Base-by-base conservation (phyloP, 345 rosid genomes). In the Populus deltoides region DNA sequence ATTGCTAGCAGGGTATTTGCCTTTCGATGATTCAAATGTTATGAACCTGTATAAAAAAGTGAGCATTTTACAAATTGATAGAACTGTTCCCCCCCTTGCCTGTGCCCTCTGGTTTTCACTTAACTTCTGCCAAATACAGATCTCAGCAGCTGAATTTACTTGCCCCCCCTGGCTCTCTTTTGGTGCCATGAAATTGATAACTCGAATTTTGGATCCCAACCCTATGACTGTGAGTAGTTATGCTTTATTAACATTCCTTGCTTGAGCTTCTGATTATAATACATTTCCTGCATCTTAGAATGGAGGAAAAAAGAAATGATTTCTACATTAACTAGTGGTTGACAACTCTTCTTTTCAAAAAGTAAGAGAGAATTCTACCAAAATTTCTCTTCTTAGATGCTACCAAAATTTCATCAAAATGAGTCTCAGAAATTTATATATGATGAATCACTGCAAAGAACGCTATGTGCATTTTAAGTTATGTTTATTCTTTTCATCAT, bases 1-100 rank as follows among this genome's bases (percentile, higher is more conserved):
- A 47, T 81, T 96, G 88, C 95, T 96, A 77, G 98, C 98, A 74
- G 98, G 99, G 79, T 93, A 96, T 89, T 96, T 96, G 89, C 99
- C 99, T 88, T 96, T 96, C 20, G 99, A 96, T 84, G 99, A 96
- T 88, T 79, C 97, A 87, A 96, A 91, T 96, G 89, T 96, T 66
- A 87, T 93, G 87, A 92, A 86, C 90, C 97, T 96, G 71, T 96
- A 96, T 82, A 93, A 90, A 74, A 96, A 91, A 86, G 99, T 96
- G 90, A 90, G 98, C 87, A 81, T 85, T 82, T 84, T 24, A 59
- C 59, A 66, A 74, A 68, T 66, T 47, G 70, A 66, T 65, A 38
- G 18, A 49, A 15, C n/a, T 71, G 63, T 65, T 80, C 59, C 79
- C 43, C 78, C 25, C 25, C 41, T 39, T 78, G 69, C 41, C 68